Evolutionary conservation across 2,329 filamentous ascomycete species (phyloP).

Genomic region (Lachnellula cervina): DNA sequence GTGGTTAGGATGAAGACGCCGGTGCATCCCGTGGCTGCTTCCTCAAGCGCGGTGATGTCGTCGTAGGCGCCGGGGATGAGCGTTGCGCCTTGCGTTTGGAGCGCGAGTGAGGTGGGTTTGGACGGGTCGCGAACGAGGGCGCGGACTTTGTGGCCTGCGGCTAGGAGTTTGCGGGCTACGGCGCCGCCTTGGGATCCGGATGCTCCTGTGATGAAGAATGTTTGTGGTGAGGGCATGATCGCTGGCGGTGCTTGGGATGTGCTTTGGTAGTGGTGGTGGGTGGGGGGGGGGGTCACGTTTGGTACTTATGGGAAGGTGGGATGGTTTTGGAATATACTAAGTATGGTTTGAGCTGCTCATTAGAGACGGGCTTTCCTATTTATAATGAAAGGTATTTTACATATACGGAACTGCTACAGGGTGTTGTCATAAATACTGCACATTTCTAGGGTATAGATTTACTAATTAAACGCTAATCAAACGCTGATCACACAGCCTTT

Average conservation of each 20-base stretch:
- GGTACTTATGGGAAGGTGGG: no score
- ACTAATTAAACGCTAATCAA: no score
- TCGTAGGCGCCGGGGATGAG: not conserved
- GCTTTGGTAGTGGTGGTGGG: no score
- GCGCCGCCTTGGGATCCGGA: slow-evolving; percentile 1
- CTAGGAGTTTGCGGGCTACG: not conserved
- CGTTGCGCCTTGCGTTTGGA: not conserved
- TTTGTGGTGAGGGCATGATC: not conserved
- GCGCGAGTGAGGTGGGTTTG: not conserved
- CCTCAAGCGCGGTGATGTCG: not conserved
- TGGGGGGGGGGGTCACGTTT: no score
- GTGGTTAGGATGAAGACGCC: slow-evolving; percentile 1
- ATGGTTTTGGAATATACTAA: no score
- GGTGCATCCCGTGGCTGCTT: not conserved
- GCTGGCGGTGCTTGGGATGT: not conserved
- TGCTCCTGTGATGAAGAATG: slow-evolving; percentile 2
- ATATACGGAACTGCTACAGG: no score
- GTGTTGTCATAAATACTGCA: no score
- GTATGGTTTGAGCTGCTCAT: no score
- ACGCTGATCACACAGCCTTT: no score
- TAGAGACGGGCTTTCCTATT: no score
- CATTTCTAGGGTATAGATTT: no score
- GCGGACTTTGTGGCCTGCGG: not conserved
- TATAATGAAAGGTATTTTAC: no score
- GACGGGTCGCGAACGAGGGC: slow-evolving; percentile 1